phyloP scores from a whole-genome alignment of 2,329 filamentous ascomycete species.

The Calonectria pseudoturangicola region DNA sequence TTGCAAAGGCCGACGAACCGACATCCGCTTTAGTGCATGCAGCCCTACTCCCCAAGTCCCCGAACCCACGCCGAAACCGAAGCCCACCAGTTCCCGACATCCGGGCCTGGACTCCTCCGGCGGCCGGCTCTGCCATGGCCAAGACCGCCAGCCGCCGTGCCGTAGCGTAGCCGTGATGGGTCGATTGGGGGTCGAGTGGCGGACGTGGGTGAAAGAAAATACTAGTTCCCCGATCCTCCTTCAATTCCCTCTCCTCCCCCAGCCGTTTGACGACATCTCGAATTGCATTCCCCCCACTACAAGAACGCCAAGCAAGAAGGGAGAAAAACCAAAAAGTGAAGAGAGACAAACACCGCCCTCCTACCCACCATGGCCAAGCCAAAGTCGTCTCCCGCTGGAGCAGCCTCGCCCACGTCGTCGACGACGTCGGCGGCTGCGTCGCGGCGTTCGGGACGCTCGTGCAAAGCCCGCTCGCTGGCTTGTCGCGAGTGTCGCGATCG shows the following conservation, averaged over 20 bases:
- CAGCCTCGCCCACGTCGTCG: constrained; percentile 10
- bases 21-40: constrained; percentile 31
- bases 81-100: constrained; percentile 34
- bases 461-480: constrained; percentile 54
- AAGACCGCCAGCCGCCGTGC: constrained; percentile 17
- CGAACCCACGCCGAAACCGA: constrained; percentile 31
- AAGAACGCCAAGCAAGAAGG: no score
- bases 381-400: constrained; percentile 7
- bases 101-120: constrained; percentile 48
- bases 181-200: not conserved
- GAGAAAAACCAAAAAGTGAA: not conserved
- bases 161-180: constrained; percentile 26
- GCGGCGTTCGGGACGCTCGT: constrained; percentile 49
- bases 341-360: not conserved
- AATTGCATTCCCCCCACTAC: not conserved
- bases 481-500: constrained; percentile 56
- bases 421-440: constrained; percentile 42
- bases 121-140: constrained; percentile 40
- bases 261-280: not conserved
- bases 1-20: constrained; percentile 33
- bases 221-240: constrained; percentile 1
- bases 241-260: not conserved
- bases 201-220: not conserved
- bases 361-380: constrained; percentile 28
- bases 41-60: constrained; percentile 16